A percentile compares a stretch with the other conserved stretches of the same genome.
phyloP scores from a whole-genome alignment of 2,329 filamentous ascomycete species.

The Raffaelea arxii region DNA sequence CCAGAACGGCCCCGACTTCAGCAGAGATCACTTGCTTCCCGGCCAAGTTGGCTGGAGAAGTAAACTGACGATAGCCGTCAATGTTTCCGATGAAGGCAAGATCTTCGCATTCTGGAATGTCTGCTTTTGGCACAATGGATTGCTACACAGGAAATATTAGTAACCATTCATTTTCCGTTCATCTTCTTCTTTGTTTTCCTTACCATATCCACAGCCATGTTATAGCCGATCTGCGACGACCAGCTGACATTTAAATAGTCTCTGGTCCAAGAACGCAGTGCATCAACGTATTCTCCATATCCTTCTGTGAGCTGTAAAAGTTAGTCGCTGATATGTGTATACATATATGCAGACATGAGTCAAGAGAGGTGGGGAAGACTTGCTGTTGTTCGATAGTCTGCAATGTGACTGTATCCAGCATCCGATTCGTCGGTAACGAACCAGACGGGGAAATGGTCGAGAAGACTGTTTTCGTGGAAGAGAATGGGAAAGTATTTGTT shows the following conservation, averaged over 20 bases:
- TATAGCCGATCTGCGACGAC: constrained; percentile 30
- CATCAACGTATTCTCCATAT: constrained; percentile 19
- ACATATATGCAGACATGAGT: not conserved
- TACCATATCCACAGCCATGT: constrained; percentile 30
- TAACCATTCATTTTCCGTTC: not conserved
- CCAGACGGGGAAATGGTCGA: not conserved
- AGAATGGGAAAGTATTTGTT: constrained; percentile 23
- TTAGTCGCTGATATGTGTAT: not conserved
- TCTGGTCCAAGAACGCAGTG: constrained; percentile 22
- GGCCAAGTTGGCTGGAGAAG: constrained; percentile 27
- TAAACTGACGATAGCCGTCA: constrained; percentile 29
- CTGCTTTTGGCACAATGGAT: constrained; percentile 23
- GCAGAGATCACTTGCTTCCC: constrained; percentile 28
- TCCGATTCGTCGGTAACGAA: constrained; percentile 9
- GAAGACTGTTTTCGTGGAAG: constrained; percentile 10
- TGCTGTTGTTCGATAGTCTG: constrained; percentile 10
- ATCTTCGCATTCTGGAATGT: constrained; percentile 30
- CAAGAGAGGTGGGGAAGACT: not conserved
- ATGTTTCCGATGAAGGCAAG: constrained; percentile 25
- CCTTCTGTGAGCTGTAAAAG: constrained; percentile 2
- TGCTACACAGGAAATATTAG: constrained; percentile 4
- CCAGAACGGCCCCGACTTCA: constrained; percentile 22
- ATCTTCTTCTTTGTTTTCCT: too few relatives aligned
- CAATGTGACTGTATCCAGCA: constrained; percentile 6
- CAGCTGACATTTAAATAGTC: constrained; percentile 21